These are phyloP conservation scores for Datisca glomerata DNA, from an alignment of 306 rosid genomes.

Conservation along the genomic window DNA sequence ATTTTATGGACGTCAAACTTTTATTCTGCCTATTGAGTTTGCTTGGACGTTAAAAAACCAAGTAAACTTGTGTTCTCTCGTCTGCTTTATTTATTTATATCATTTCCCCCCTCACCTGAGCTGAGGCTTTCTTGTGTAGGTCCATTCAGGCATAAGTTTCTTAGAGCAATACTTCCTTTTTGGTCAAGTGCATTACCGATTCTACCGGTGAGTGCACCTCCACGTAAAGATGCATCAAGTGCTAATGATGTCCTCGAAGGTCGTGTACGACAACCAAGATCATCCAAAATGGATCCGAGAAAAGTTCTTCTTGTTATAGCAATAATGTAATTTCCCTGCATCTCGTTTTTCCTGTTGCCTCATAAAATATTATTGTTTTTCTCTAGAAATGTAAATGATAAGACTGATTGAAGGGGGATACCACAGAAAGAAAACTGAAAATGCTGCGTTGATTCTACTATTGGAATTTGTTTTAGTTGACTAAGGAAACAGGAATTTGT, in stretches of 20 bases:
- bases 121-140: constrained; percentile 47
- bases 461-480: too few relatives aligned
- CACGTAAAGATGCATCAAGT: constrained; percentile 54
- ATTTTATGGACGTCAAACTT: background rate
- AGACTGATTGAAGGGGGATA: too few relatives aligned
- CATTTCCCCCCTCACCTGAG: background rate
- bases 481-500: too few relatives aligned
- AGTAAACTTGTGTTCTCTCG: too few relatives aligned
- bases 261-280: constrained; percentile 62
- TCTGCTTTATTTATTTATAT: background rate
- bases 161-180: constrained; percentile 88
- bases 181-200: constrained; percentile 93
- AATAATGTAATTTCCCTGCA: constrained; percentile 81
- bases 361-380: too few relatives aligned
- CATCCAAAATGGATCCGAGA: constrained; percentile 96
- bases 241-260: constrained; percentile 58
- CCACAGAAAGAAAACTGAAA: too few relatives aligned
- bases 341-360: too few relatives aligned
- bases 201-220: constrained; percentile 83
- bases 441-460: too few relatives aligned
- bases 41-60: too few relatives aligned
- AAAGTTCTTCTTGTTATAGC: constrained; percentile 91
- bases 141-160: constrained; percentile 82
- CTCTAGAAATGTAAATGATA: too few relatives aligned
- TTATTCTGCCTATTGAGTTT: too few relatives aligned